Percentiles rank a stretch among this genome's conserved stretches.
Evolutionary conservation across 1,139 yeast species (phyloP).

Genomic region (Dujonia santamariae): DNA sequence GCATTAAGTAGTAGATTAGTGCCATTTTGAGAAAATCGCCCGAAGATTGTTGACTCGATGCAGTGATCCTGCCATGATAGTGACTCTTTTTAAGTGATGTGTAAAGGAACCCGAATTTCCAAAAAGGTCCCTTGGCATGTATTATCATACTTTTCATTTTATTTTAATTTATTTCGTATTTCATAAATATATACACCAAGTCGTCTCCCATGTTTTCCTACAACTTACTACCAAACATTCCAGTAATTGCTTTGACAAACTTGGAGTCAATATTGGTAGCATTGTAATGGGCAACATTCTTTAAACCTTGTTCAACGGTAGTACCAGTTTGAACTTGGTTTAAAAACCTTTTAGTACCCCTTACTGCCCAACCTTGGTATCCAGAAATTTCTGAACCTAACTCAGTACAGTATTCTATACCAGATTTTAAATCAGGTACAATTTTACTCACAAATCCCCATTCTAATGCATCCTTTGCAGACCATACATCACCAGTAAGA

Average conservation of each 20-base stretch:
- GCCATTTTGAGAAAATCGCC: no score
- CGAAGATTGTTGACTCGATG: no score
- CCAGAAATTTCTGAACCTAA: constrained; percentile 50
- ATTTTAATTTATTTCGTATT: no score
- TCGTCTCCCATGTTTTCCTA: no score
- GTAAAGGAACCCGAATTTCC: no score
- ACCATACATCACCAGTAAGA: constrained; percentile 59
- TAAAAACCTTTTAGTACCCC: constrained; percentile 61
- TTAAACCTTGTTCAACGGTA: constrained; percentile 47
- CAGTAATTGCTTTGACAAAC: constrained; percentile 10
- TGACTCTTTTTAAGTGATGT: no score
- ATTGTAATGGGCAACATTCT: constrained; percentile 53
- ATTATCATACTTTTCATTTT: no score
- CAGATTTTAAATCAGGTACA: constrained; percentile 45
- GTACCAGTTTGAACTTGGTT: constrained; percentile 51
- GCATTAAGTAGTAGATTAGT: no score
- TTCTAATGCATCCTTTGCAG: constrained; percentile 52
- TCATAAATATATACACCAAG: no score
- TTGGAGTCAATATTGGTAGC: constrained; percentile 38
- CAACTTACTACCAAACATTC: constrained; percentile 2
- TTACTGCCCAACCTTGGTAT: constrained; percentile 58
- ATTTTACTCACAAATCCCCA: constrained; percentile 55
- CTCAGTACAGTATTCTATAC: constrained; percentile 46
- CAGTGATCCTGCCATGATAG: no score
- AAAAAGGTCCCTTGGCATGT: no score